phyloP scores from a whole-genome alignment of 805 yeast genomes.

The Candida wancherniae region DNA sequence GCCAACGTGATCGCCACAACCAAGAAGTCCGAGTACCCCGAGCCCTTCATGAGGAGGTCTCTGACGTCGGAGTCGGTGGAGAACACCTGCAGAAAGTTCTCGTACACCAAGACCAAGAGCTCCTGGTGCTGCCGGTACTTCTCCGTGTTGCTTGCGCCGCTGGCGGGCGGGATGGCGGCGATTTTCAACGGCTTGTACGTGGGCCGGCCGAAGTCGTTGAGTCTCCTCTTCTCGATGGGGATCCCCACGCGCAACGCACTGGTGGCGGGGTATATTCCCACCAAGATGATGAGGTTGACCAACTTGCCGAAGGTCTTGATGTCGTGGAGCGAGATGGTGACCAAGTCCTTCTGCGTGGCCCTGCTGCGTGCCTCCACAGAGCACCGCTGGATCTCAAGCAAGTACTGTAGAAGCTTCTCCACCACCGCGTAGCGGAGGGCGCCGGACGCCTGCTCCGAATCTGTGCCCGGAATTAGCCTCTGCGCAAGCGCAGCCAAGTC shows the following conservation, averaged over 20 bases:
- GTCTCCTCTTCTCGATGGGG: slow-evolving; percentile 55
- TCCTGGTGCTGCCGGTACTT: slow-evolving; percentile 11
- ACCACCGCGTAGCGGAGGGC: slow-evolving; percentile 22
- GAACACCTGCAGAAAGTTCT: slow-evolving; percentile 31
- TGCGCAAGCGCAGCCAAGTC: slow-evolving; percentile 11
- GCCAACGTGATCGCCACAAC: slow-evolving; percentile 44
- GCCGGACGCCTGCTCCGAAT: neutral
- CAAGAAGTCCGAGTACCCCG: slow-evolving; percentile 60
- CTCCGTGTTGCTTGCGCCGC: slow-evolving; percentile 1
- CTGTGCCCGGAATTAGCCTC: slow-evolving; percentile 1
- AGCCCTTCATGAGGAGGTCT: slow-evolving; percentile 55
- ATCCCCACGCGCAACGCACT: slow-evolving; percentile 53
- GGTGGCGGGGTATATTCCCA: slow-evolving; percentile 66
- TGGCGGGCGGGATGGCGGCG: slow-evolving; percentile 12
- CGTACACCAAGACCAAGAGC: slow-evolving; percentile 27
- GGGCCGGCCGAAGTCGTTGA: slow-evolving; percentile 43
- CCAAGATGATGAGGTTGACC: slow-evolving; percentile 58
- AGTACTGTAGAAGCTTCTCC: slow-evolving; percentile 28
- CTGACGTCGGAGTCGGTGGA: slow-evolving; percentile 43
- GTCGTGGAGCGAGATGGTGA: slow-evolving; percentile 79
- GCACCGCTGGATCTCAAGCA: slow-evolving; percentile 36
- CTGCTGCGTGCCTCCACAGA: slow-evolving; percentile 20
- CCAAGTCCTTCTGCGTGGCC: slow-evolving; percentile 25
- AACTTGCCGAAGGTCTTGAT: slow-evolving; percentile 67
- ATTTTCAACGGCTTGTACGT: slow-evolving; percentile 22